Conservation (phyloP, 495 filamentous ascomycete species). For the Aspergillus kassunensis region DNA sequence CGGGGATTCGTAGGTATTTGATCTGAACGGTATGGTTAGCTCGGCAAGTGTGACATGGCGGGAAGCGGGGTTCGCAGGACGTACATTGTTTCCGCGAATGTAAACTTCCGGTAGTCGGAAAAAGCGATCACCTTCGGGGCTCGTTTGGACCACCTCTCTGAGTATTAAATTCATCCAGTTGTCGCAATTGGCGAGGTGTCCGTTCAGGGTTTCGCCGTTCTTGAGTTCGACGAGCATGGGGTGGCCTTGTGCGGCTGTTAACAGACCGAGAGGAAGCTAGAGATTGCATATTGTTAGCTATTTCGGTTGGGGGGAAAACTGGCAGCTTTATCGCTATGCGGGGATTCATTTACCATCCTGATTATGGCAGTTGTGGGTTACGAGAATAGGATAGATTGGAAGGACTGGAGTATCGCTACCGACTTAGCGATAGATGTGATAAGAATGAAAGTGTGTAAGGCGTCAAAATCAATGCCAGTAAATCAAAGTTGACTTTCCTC, state of each 20-base stretch:
- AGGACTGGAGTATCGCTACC: neutral
- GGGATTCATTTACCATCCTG: slow-evolving; percentile 22
- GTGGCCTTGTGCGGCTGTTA: slow-evolving; percentile 94
- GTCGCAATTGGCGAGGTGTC: slow-evolving; percentile 91
- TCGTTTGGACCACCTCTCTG: slow-evolving; percentile 97
- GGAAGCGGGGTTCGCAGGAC: slow-evolving; percentile 19
- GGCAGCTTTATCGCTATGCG: neutral
- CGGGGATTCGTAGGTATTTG: slow-evolving; percentile 94
- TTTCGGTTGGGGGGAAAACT: neutral
- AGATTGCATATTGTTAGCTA: slow-evolving; percentile 8
- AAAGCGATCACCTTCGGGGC: slow-evolving; percentile 90
- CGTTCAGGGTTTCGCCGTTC: slow-evolving; percentile 96
- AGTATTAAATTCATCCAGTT: slow-evolving; percentile 99
- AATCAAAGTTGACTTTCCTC: neutral
- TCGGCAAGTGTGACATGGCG: neutral
- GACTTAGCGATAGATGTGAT: neutral
- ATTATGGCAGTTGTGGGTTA: neutral
- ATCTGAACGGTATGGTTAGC: slow-evolving; percentile 58
- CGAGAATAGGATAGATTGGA: neutral
- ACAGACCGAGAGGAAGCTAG: slow-evolving; percentile 85
- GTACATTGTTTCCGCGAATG: slow-evolving; percentile 92
- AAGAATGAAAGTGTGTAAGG: neutral
- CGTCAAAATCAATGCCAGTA: neutral
- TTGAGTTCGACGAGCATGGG: slow-evolving; percentile 99
- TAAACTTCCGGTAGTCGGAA: slow-evolving; percentile 89